Conservation (phyloP, 306 rosid genomes). For the Hippophae rhamnoides region DNA sequence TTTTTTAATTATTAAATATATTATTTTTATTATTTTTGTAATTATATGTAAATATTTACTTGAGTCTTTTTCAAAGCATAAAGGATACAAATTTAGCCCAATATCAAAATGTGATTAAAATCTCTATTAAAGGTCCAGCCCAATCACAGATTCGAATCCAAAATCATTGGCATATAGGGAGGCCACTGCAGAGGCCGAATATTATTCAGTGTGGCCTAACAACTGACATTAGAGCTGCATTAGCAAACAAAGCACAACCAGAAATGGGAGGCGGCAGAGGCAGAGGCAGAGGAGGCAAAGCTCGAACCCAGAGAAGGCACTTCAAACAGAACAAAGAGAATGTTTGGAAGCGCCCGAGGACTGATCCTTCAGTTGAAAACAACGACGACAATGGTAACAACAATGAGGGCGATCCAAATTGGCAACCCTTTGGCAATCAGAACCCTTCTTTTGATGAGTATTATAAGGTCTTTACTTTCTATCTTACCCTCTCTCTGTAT, state of each 20-base stretch:
- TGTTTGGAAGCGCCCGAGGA: slow-evolving; percentile 82
- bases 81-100: too few relatives aligned
- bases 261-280: slow-evolving; percentile 57
- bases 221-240: too few relatives aligned
- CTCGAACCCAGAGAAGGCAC: slow-evolving; percentile 85
- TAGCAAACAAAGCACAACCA: not conserved
- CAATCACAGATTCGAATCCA: too few relatives aligned
- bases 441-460: slow-evolving; percentile 56
- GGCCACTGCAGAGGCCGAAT: too few relatives aligned
- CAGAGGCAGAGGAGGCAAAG: slow-evolving; percentile 46
- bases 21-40: too few relatives aligned
- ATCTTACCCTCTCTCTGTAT: not conserved
- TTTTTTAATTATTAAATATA: too few relatives aligned
- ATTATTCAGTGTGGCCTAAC: too few relatives aligned
- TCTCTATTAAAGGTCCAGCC: too few relatives aligned
- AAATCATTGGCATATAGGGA: too few relatives aligned
- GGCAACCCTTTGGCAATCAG: slow-evolving; percentile 72
- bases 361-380: slow-evolving; percentile 38
- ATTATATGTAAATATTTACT: too few relatives aligned
- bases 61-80: too few relatives aligned
- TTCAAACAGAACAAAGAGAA: slow-evolving; percentile 76
- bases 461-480: slow-evolving; percentile 41
- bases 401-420: slow-evolving; percentile 20
- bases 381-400: slow-evolving; percentile 3
- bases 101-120: too few relatives aligned